Conservation (phyloP, 805 yeast genomes). For the Clavispora santaluciae region DNA sequence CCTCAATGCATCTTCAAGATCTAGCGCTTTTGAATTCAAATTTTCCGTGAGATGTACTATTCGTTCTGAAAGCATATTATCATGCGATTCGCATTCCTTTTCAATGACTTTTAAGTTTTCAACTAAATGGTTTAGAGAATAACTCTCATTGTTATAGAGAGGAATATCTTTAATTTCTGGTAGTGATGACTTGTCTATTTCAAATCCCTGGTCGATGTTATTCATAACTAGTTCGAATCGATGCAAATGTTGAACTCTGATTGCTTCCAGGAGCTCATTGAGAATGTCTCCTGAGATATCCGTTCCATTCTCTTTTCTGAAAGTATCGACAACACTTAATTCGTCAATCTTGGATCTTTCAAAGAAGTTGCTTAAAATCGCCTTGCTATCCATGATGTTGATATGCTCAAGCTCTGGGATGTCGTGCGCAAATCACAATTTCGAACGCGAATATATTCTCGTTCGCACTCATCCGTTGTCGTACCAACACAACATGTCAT, state of each 20-base stretch:
- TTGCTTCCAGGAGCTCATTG: not conserved
- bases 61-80: not conserved
- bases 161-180: not conserved
- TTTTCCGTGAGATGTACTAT: not conserved
- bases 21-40: not conserved
- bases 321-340: not conserved
- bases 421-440: conserved; percentile 4
- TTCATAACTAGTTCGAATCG: not conserved
- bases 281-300: not conserved
- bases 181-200: not conserved
- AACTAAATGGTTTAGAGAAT: not conserved
- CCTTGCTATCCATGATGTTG: conserved; percentile 6
- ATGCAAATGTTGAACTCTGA: not conserved
- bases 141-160: not conserved
- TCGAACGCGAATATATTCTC: not conserved
- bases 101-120: not conserved
- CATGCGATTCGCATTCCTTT: not conserved
- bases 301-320: not conserved
- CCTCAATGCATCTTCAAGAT: not conserved
- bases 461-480: not conserved
- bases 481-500: conserved; percentile 8
- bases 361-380: conserved; percentile 6
- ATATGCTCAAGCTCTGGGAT: not conserved
- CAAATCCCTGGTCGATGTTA: not conserved
- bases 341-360: not conserved